Percentiles rank a stretch among this genome's conserved stretches.
phyloP scores from a whole-genome alignment of 495 filamentous ascomycete genomes.

The Hyphodiscus hymeniophilus region DNA sequence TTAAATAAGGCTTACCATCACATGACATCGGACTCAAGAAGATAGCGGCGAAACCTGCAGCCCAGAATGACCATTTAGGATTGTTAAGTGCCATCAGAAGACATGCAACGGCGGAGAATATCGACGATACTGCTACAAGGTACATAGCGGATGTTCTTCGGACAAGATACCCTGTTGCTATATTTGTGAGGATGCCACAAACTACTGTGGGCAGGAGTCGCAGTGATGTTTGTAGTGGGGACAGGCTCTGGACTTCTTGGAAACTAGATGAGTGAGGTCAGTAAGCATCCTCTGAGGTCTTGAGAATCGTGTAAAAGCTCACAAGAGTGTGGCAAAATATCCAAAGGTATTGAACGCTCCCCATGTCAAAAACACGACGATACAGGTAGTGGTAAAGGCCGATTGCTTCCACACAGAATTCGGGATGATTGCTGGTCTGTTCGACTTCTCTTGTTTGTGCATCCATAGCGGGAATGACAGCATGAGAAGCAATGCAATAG shows the following conservation, averaged over 20 bases:
- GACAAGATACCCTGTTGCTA: slow-evolving; percentile 45
- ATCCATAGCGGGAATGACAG: slow-evolving; percentile 42
- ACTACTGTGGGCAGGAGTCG: slow-evolving; percentile 49
- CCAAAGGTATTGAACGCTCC: slow-evolving; percentile 43
- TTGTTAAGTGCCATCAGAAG: slow-evolving; percentile 41
- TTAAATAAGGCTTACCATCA: not conserved
- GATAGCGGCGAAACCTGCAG: slow-evolving; percentile 41
- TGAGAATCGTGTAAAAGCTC: not conserved
- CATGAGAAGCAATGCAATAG: slow-evolving; percentile 28
- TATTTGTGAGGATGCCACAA: slow-evolving; percentile 42
- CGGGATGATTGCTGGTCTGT: slow-evolving; percentile 42
- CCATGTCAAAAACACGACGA: slow-evolving; percentile 42
- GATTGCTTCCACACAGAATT: slow-evolving; percentile 45
- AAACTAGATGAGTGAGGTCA: slow-evolving; percentile 27
- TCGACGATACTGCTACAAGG: slow-evolving; percentile 35
- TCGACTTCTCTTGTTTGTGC: slow-evolving; percentile 30
- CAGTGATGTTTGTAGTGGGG: slow-evolving; percentile 38
- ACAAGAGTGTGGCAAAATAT: slow-evolving; percentile 35
- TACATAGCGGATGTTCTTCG: slow-evolving; percentile 40
- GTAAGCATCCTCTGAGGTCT: not conserved
- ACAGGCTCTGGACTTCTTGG: slow-evolving; percentile 38
- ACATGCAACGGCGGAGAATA: slow-evolving; percentile 39
- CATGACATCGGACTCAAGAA: slow-evolving; percentile 33
- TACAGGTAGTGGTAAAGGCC: slow-evolving; percentile 40
- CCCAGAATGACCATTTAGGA: slow-evolving; percentile 48